These are phyloP conservation scores for Helicostylum pulchrum DNA, from an alignment of 192 early-diverging fungal species.

Conservation along the genomic window DNA sequence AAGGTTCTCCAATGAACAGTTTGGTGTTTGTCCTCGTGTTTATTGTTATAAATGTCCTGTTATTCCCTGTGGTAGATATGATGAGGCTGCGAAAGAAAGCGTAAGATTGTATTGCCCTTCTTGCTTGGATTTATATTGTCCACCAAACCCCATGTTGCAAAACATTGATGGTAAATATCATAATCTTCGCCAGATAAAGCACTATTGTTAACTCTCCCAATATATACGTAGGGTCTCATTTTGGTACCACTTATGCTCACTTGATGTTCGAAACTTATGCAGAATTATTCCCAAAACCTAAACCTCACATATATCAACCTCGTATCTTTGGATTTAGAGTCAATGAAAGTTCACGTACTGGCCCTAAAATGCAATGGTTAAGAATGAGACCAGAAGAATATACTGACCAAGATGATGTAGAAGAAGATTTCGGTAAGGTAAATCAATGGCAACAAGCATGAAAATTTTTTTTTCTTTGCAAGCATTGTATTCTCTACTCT, in stretches of 20 bases:
- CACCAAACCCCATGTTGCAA: constrained; percentile 63
- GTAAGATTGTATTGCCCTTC: constrained; percentile 78
- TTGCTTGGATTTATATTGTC: constrained; percentile 74
- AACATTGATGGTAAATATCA: constrained; percentile 58
- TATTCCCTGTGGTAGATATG: constrained; percentile 67
- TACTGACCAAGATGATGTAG: constrained; percentile 6
- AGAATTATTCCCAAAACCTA: constrained; percentile 62
- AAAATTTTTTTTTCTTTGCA: not conserved
- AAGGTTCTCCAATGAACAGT: constrained; percentile 69
- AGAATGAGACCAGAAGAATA: constrained; percentile 45
- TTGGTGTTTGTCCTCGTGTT: constrained; percentile 73
- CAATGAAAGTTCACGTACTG: constrained; percentile 66
- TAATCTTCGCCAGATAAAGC: not conserved
- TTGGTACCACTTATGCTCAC: constrained; percentile 95
- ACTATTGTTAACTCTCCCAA: not conserved
- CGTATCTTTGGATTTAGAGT: constrained; percentile 92
- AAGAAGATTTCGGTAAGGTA: constrained; percentile 11
- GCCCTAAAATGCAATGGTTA: constrained; percentile 93
- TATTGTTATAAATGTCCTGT: constrained; percentile 61
- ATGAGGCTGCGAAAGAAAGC: constrained; percentile 65
- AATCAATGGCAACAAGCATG: not conserved
- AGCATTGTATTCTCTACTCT: not conserved
- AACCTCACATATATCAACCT: constrained; percentile 70
- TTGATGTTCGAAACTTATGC: constrained; percentile 90
- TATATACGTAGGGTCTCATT: constrained; percentile 70